Conservation (phyloP, 345 rosid genomes). For the Eutrema japonicum region DNA sequence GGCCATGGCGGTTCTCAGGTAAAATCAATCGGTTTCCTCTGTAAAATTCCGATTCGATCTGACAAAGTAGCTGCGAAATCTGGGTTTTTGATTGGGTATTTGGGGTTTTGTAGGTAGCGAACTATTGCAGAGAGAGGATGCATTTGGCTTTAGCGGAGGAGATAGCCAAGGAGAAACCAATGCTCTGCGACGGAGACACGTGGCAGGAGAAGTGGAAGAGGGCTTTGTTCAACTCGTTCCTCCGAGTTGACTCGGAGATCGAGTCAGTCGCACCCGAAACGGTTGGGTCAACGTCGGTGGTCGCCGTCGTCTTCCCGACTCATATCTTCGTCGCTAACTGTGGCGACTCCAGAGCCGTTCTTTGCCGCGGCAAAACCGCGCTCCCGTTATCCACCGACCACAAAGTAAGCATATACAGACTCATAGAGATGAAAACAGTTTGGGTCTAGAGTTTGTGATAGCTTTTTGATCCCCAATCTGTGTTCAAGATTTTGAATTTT, state of each 20-base stretch:
- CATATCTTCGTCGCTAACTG: conserved; percentile 76
- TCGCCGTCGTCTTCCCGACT: conserved; percentile 60
- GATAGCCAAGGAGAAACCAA: conserved; percentile 47
- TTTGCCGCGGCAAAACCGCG: conserved; percentile 64
- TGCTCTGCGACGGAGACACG: conserved; percentile 48
- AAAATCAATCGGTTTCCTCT: conserved; percentile 21
- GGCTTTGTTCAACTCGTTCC: conserved; percentile 61
- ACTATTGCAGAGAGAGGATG: conserved; percentile 64
- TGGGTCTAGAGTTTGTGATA: conserved; percentile 6
- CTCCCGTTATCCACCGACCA: conserved; percentile 78
- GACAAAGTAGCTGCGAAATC: not conserved
- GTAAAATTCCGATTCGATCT: not conserved
- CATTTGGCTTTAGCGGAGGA: conserved; percentile 75
- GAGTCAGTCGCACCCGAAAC: conserved; percentile 66
- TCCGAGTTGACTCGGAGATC: conserved; percentile 65
- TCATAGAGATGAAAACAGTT: too few relatives aligned
- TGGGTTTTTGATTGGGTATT: conserved; percentile 3
- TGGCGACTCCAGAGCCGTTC: conserved; percentile 89
- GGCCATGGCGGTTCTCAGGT: conserved; percentile 89
- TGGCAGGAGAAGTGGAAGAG: conserved; percentile 73
- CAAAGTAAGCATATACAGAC: too few relatives aligned
- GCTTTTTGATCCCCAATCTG: not conserved
- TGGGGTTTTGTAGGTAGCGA: conserved; percentile 57
- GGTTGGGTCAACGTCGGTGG: conserved; percentile 84
- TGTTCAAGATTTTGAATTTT: not conserved